Conservation (phyloP, 2,329 filamentous ascomycete species). For the Cordyceps farinosa region DNA sequence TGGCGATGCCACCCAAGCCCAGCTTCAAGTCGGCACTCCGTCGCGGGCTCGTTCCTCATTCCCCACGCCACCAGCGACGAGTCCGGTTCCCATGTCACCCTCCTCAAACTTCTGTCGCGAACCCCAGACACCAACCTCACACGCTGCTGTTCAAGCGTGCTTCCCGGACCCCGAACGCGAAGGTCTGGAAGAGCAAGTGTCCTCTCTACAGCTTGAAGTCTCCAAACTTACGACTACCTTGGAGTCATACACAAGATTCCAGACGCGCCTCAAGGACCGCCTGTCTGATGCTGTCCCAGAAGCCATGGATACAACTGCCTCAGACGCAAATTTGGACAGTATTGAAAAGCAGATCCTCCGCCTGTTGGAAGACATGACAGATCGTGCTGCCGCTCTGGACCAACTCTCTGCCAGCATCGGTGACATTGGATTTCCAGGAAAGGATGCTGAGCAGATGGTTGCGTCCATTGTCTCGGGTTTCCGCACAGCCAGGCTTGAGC, state of each 20-base stretch:
- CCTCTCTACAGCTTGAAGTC: slow-evolving; percentile 46
- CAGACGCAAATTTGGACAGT: slow-evolving; percentile 23
- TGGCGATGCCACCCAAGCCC: slow-evolving; percentile 48
- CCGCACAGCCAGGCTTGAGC: slow-evolving; percentile 55
- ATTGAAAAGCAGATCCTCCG: slow-evolving; percentile 42
- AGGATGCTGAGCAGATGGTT: slow-evolving; percentile 47
- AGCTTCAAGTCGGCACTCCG: slow-evolving; percentile 51
- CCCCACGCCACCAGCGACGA: slow-evolving; percentile 54
- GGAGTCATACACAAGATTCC: slow-evolving; percentile 44
- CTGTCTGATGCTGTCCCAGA: slow-evolving; percentile 27
- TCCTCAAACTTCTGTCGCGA: slow-evolving; percentile 26
- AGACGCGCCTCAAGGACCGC: slow-evolving; percentile 35
- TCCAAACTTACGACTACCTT: slow-evolving; percentile 45
- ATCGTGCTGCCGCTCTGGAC: slow-evolving; percentile 45
- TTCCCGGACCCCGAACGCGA: slow-evolving; percentile 43
- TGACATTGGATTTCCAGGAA: slow-evolving; percentile 49
- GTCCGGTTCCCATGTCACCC: slow-evolving; percentile 41
- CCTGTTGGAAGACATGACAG: slow-evolving; percentile 44
- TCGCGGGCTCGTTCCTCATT: slow-evolving; percentile 44
- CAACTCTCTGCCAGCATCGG: slow-evolving; percentile 44
- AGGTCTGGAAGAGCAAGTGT: slow-evolving; percentile 44
- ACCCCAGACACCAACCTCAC: slow-evolving; percentile 22
- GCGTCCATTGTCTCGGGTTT: slow-evolving; percentile 46
- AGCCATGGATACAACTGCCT: slow-evolving; percentile 14
- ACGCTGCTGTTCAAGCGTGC: slow-evolving; percentile 39